phyloP scores from a whole-genome alignment of 495 filamentous ascomycete species.

The Lepraria neglecta region DNA sequence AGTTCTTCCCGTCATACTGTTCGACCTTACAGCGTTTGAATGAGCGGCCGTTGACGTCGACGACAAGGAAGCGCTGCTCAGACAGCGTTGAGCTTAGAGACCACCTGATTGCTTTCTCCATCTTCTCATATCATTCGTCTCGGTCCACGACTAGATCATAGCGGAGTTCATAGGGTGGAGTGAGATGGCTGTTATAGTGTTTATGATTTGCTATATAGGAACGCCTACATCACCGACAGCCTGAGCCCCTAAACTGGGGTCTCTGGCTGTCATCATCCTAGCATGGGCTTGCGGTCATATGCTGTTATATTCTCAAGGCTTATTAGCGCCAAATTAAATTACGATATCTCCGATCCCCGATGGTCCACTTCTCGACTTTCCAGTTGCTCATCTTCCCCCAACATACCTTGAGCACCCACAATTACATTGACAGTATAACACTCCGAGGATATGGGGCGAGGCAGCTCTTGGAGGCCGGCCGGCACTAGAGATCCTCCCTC shows the following conservation, averaged over 20 bases:
- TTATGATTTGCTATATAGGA: neutral
- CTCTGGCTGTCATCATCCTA: too few species aligned
- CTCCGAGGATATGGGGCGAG: conserved; percentile 1
- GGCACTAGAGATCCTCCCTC: neutral
- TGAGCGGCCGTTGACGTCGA: conserved; percentile 73
- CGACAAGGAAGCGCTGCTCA: conserved; percentile 67
- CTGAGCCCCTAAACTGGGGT: too few species aligned
- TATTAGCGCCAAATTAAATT: too few species aligned
- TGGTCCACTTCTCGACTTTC: too few species aligned
- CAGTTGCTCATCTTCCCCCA: too few species aligned
- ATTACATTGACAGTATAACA: neutral
- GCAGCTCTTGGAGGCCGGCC: conserved; percentile 1
- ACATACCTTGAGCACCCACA: neutral
- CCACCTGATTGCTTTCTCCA: conserved; percentile 79
- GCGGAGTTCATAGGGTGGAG: neutral
- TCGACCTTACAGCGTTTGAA: conserved; percentile 74
- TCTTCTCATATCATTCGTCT: conserved; percentile 24
- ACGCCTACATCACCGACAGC: neutral
- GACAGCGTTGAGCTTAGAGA: conserved; percentile 64
- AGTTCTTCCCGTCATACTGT: conserved; percentile 47
- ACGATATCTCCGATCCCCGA: too few species aligned
- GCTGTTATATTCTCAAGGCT: too few species aligned
- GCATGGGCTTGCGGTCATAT: too few species aligned
- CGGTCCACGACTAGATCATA: neutral
- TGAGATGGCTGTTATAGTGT: neutral